A percentile compares a stretch with the other conserved stretches of the same genome.
Evolutionary conservation across 2,329 filamentous ascomycete species (phyloP).

Genomic region (Dactylellina cionopaga): DNA sequence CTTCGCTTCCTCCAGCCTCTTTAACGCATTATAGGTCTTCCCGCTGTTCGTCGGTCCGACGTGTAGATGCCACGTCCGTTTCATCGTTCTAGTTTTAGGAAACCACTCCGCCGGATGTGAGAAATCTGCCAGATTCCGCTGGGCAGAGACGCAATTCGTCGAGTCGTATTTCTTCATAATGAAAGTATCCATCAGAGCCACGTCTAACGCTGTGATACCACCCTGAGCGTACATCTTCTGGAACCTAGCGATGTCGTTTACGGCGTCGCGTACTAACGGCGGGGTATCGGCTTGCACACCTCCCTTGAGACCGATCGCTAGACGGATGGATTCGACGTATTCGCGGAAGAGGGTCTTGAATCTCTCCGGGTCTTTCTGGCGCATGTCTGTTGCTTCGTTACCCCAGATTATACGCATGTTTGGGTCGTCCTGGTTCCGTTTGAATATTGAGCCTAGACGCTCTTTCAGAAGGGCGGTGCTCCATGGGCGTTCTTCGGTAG

Average conservation of each 20-base stretch:
- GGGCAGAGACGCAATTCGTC: constrained; percentile 31
- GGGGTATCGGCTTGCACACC: not conserved
- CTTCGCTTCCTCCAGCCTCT: constrained; percentile 79
- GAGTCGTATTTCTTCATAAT: constrained; percentile 40
- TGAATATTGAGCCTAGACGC: constrained; percentile 33
- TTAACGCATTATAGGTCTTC: constrained; percentile 93
- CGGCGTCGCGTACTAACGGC: not conserved
- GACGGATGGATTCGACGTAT: constrained; percentile 40
- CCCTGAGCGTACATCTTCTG: constrained; percentile 42
- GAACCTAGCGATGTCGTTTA: constrained; percentile 20
- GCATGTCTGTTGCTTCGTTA: constrained; percentile 20
- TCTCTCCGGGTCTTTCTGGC: constrained; percentile 25
- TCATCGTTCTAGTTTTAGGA: constrained; percentile 79
- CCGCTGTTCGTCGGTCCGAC: constrained; percentile 98
- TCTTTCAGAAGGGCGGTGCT: constrained; percentile 35
- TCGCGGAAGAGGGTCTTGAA: constrained; percentile 42
- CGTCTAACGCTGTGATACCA: constrained; percentile 29
- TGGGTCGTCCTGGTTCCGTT: constrained; percentile 16
- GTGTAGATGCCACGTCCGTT: constrained; percentile 87
- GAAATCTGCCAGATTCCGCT: constrained; percentile 38
- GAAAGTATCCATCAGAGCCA: constrained; percentile 48
- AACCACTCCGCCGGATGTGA: constrained; percentile 83
- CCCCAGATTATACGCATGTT: constrained; percentile 42
- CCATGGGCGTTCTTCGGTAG: constrained; percentile 32
- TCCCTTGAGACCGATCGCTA: constrained; percentile 9